Base-by-base conservation (phyloP, 208 protist species). In the Wallacemonas rigidus region DNA sequence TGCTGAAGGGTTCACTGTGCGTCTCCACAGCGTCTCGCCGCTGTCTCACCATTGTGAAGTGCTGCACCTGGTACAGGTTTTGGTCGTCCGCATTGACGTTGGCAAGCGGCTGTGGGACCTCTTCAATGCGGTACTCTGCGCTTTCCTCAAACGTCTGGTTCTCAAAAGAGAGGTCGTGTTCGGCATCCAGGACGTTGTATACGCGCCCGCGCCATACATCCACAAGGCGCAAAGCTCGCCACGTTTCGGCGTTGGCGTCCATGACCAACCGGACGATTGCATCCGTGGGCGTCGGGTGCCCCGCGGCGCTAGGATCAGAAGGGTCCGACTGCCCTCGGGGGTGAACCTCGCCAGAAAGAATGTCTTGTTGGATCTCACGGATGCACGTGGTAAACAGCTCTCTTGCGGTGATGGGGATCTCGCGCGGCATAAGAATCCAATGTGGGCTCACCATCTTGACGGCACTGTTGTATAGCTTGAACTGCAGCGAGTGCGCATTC, bases 121-220 rank as follows among this genome's bases (percentile, higher is more conserved):
- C 68, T 75, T 96, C 92, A 69, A 96, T 89, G 50, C 92, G 86
- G 77, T 96, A 96, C 71, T 94, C 84, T 7, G 92, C 83, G 77
- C 89, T 95, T 61, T 95, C 89, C 77, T 96, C 89, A 72, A 96
- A 95, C 3, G 87, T 94, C 12, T 91, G 77, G 64, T 83, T 73
- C 48, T 87, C 87, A 67, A 94, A 93, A 35, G 80, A 71, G 40
- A 89, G 72, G 57, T 81, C 51, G 55, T 90, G 86, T 48, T 91
- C 81, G 39, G 73, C 80, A 68, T 96, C 88, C 56, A 94, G 85
- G 38, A 94, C 77, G 70, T 94, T 96, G 83, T 94, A 95, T 50
- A 96, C 82, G 26, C 88, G 83, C 41, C 88, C 86, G 45, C 80
- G 74, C 90, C 92, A 96, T 63, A 96, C 89, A 70, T 96, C 92